These are phyloP conservation scores for Cercophora scortea DNA, from an alignment of 495 filamentous ascomycete species.

Conservation along the genomic window DNA sequence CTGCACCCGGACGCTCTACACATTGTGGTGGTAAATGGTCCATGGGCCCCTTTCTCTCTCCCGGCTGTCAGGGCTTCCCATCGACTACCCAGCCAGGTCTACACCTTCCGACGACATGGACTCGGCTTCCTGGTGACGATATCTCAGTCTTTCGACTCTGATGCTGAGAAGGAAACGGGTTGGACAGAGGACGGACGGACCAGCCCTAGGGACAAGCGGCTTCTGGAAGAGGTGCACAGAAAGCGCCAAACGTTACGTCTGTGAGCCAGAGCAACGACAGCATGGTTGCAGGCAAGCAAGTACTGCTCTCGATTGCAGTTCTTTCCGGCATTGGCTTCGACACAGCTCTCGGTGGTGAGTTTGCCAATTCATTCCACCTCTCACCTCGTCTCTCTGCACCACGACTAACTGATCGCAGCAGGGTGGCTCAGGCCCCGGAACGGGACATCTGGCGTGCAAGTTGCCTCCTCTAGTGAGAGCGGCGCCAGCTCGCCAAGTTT, in stretches of 20 bases:
- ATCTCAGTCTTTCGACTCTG: neutral
- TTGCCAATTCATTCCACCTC: neutral
- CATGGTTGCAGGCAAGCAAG: slow-evolving; percentile 21
- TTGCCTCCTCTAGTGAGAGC: too few relatives aligned
- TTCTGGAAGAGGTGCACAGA: neutral
- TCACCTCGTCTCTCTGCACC: neutral
- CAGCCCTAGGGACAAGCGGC: neutral
- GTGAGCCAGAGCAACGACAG: slow-evolving; percentile 7
- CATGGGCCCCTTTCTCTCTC: neutral
- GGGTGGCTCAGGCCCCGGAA: neutral
- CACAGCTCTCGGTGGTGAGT: slow-evolving; percentile 18
- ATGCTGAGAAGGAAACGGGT: neutral
- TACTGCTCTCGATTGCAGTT: slow-evolving; percentile 25
- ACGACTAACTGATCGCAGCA: neutral
- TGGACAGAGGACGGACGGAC: neutral
- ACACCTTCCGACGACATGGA: slow-evolving; percentile 10
- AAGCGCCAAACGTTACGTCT: neutral
- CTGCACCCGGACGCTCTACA: slow-evolving; percentile 4
- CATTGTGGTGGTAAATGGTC: neutral
- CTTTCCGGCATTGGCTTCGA: slow-evolving; percentile 19
- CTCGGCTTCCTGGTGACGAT: slow-evolving; percentile 10
- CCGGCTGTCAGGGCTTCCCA: neutral
- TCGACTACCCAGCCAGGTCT: neutral
- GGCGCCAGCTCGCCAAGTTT: too few relatives aligned
- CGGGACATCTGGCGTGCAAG: too few relatives aligned